phyloP scores from a whole-genome alignment of 768 basidiomycete genomes.

The Lactarius quietus region DNA sequence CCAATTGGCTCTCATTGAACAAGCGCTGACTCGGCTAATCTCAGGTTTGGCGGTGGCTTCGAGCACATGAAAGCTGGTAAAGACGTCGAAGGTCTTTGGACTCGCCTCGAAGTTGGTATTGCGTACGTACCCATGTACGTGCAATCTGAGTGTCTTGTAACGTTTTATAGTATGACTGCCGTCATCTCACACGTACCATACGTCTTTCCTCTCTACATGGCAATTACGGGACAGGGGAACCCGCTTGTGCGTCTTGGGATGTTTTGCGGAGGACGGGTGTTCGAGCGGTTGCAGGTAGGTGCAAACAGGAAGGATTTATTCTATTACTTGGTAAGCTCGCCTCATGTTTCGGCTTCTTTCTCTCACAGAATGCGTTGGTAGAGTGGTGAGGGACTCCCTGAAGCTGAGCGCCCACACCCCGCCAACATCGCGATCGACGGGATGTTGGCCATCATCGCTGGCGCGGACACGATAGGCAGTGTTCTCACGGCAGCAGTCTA shows the following conservation, averaged over 20 bases:
- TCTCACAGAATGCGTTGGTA: not conserved
- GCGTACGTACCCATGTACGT: not conserved
- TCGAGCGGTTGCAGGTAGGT: not conserved
- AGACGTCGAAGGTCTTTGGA: not conserved
- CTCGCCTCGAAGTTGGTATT: not conserved
- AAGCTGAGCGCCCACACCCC: not conserved
- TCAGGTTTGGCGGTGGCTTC: not conserved
- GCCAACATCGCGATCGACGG: not conserved
- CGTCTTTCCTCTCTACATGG: not conserved
- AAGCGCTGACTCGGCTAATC: not conserved
- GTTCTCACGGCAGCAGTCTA: not conserved
- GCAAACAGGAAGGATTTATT: conserved; percentile 35
- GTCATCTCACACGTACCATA: not conserved
- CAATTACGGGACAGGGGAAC: not conserved
- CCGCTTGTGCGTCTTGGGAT: not conserved
- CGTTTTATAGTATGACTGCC: not conserved
- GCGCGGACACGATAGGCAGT: not conserved
- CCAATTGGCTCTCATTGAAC: not conserved
- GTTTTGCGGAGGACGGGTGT: not conserved
- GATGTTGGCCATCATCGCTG: not conserved
- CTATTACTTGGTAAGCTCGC: conserved; percentile 35
- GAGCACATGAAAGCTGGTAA: not conserved
- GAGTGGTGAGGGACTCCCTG: conserved; percentile 1
- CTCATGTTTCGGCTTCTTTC: too few relatives aligned
- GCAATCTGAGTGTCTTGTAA: not conserved